Percentiles rank a stretch among this genome's conserved stretches.
phyloP scores from a whole-genome alignment of 2,329 filamentous ascomycete genomes.

The Sodiomyces alkalinus region DNA sequence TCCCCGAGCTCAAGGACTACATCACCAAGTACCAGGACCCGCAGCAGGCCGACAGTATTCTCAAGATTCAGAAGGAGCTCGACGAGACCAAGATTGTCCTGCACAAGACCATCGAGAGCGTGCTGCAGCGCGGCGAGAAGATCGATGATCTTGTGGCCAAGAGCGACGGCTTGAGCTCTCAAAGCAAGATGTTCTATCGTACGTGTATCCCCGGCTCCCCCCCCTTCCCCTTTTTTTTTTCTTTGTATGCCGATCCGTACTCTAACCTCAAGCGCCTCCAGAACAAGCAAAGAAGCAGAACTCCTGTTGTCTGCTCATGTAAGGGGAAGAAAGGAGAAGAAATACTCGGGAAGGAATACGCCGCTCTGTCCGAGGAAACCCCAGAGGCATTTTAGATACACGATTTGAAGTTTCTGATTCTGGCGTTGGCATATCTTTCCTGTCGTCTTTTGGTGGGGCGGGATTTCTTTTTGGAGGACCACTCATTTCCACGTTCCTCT shows the following conservation, averaged over 20 bases:
- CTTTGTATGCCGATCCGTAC: not conserved
- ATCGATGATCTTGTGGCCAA: conserved; percentile 88
- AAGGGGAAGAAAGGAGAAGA: too few species aligned
- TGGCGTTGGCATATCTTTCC: too few species aligned
- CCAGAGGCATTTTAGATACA: too few species aligned
- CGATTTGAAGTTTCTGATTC: too few species aligned
- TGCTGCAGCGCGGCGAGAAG: conserved; percentile 86
- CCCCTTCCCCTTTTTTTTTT: not conserved
- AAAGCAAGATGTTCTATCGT: conserved; percentile 98
- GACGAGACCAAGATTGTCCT: conserved; percentile 96
- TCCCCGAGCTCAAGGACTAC: conserved; percentile 70
- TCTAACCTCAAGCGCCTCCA: conserved; percentile 9
- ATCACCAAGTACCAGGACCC: conserved; percentile 66
- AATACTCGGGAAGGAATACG: too few species aligned
- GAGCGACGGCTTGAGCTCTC: conserved; percentile 75
- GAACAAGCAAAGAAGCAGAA: conserved; percentile 67
- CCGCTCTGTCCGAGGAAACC: too few species aligned
- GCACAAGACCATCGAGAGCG: conserved; percentile 89
- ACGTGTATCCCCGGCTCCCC: conserved; percentile 15
- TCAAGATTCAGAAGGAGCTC: conserved; percentile 91
- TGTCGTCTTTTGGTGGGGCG: too few species aligned
- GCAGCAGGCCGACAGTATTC: conserved; percentile 75
- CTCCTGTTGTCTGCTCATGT: conserved; percentile 61
- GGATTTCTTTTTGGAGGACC: too few species aligned
- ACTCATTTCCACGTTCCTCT: too few species aligned